Evolutionary conservation across 2,329 filamentous ascomycete species (phyloP), one percentile per base, ranked within the genome.

Genomic region (Colletotrichum salicis): DNA sequence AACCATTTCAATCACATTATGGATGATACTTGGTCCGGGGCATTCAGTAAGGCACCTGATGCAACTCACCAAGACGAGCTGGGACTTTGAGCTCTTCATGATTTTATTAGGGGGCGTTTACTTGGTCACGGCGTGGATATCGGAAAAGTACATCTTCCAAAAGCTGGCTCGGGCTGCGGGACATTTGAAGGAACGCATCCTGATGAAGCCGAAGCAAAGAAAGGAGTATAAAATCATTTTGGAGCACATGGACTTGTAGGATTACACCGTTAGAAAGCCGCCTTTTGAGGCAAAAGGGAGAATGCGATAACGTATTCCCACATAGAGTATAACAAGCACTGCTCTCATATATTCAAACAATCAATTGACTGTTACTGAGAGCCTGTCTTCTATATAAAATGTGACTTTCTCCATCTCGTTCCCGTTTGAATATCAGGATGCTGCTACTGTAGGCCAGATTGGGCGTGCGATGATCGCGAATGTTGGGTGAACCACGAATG

Each of bases 141-240:
- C 90, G 4, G 96, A 99, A 82, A 87, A 88, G 67, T 88, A 89
- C 66, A 51, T 96, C 5, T 92, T 98, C 72, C 90, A 91, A 45
- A 82, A 83, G 27, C 75, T 97, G 67, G 92, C 94, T 22, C 90
- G 89, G 73, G 81, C 86, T 58, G 84, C 97, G 67, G 94, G 94
- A 1, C 84, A 83, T 35, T 75, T 87, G 19, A 92, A 91, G 78
- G 82, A 87, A 62, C 82, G 80, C n/a, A 66, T 94, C 79, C 82
- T 88, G 75, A 81, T 88, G 61, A 86, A 86, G 78, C 83, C 85
- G 55, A 98, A 98, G 85, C 90, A 92, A 82, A 89, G 95, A 74
- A 97, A 97, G 82, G 86, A 91, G 83, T 98, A 98, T 80, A 98
- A 98, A 84, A 76, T 94, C 24, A 91, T 98, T 35, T 79, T 87